phyloP scores from a whole-genome alignment of 2,329 filamentous ascomycete species.

The Westerdykella sp. region DNA sequence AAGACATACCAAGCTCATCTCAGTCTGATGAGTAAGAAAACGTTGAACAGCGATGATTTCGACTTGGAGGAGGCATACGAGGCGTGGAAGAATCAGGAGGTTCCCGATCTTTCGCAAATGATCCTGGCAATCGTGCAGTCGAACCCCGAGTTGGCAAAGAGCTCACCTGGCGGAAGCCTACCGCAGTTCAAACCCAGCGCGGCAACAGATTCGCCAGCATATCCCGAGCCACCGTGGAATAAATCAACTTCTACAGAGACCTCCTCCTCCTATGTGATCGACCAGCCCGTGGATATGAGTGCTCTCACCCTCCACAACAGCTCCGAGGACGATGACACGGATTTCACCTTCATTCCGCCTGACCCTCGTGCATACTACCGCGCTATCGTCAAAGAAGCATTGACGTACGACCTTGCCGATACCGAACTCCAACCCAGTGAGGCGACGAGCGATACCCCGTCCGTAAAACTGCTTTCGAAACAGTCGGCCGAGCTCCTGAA shows the following conservation, averaged over 20 bases:
- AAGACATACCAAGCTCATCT: constrained; percentile 90
- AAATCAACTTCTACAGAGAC: constrained; percentile 40
- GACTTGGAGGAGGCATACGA: constrained; percentile 83
- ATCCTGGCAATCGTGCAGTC: constrained; percentile 85
- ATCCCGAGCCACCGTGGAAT: constrained; percentile 43
- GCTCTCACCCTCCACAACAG: constrained; percentile 56
- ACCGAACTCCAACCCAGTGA: constrained; percentile 47
- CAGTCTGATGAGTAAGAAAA: constrained; percentile 69
- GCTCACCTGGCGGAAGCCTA: constrained; percentile 55
- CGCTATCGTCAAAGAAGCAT: constrained; percentile 69
- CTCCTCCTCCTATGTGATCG: constrained; percentile 52
- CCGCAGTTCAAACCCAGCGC: constrained; percentile 49
- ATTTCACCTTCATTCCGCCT: constrained; percentile 84
- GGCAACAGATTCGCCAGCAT: constrained; percentile 35
- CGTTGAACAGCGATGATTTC: constrained; percentile 79
- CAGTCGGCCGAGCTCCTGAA: constrained; percentile 75
- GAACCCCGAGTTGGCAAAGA: constrained; percentile 78
- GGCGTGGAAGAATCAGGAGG: constrained; percentile 85
- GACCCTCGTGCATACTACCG: constrained; percentile 80
- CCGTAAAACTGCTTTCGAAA: constrained; percentile 59
- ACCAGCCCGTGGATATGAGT: constrained; percentile 63
- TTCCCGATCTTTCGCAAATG: constrained; percentile 81
- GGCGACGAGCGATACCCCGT: constrained; percentile 43
- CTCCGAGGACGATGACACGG: constrained; percentile 49
- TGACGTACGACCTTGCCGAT: constrained; percentile 56